Evolutionary conservation across 208 protist species (phyloP), one percentile per base, ranked within the genome.

Genomic region (Giardia muris): DNA sequence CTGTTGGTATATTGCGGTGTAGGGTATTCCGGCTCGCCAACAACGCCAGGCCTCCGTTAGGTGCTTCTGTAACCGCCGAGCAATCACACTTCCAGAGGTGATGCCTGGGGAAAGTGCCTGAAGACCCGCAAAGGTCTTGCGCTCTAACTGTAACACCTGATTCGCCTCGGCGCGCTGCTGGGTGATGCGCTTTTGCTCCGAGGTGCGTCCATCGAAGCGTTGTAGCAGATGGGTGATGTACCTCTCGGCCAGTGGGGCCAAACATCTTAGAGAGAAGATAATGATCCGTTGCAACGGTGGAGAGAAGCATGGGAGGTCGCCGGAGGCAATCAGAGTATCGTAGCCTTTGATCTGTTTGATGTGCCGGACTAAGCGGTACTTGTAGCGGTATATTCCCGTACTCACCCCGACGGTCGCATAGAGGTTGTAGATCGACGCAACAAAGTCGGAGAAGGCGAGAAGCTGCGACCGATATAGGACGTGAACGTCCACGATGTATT

Each of bases 401-500:
- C 10, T 30, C 10, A 30, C 30, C 30, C 57, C 57, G 30, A 76
- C 30, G 30, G 10, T 76, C 30, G 30, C 10, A 76, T 39, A 76
- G 19, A 76, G 30, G 30, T 76, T 10, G 30, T 76, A 30, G 57
- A 76, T 76, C 19, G 19, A 10, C 10, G 57, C 30, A 39, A 76
- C 10, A 76, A 76, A 76, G 30, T 10, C 30, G 10, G 57, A 30
- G 30, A 39, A 76, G 57, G 10, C 57, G 10, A 76, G 10, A 39
- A 76, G 57, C 10, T 39, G 57, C 57, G 30, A 76, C 30, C 57
- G 10, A 76, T 76, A 99, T 96, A 99, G 97, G 67, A 99, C 98
- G 93, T 99, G 97, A 67, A 97, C 95, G 94, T 99, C 98, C 1
- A 99, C 96, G 4, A 99, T 95, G 1, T 99, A 96, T 95, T 99